These are phyloP conservation scores for Telfairia occidentalis DNA, from an alignment of 331 rosid species.

Conservation along the genomic window DNA sequence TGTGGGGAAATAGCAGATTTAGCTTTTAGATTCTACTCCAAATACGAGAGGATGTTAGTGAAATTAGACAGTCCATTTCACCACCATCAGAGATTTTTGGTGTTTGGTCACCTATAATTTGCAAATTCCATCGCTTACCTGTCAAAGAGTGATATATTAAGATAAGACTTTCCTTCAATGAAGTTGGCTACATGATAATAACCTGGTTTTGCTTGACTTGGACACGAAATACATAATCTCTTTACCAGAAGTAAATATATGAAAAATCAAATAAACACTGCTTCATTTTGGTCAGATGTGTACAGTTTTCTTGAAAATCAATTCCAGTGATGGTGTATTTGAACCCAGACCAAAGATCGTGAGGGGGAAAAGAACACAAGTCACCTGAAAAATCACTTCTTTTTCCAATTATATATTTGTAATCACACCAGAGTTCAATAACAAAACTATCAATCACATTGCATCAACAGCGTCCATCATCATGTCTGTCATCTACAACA, in stretches of 20 bases:
- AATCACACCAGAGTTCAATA: background rate
- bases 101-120: slow-evolving; percentile 3
- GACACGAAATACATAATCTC: background rate
- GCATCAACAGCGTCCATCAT: slow-evolving; percentile 4
- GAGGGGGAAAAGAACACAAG: background rate
- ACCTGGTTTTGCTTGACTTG: background rate
- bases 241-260: background rate
- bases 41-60: background rate
- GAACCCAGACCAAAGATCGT: background rate
- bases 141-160: background rate
- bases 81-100: background rate
- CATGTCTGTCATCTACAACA: slow-evolving; percentile 1
- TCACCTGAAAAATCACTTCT: slow-evolving; percentile 1
- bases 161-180: background rate
- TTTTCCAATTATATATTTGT: background rate
- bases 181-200: background rate
- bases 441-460: background rate
- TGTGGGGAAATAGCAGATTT: background rate
- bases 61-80: slow-evolving; percentile 4
- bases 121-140: background rate
- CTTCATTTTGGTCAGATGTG: background rate
- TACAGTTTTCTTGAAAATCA: background rate
- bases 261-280: background rate
- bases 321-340: background rate
- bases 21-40: background rate